Conservation (phyloP, 2,329 filamentous ascomycete genomes). For the Botrytis elliptica region DNA sequence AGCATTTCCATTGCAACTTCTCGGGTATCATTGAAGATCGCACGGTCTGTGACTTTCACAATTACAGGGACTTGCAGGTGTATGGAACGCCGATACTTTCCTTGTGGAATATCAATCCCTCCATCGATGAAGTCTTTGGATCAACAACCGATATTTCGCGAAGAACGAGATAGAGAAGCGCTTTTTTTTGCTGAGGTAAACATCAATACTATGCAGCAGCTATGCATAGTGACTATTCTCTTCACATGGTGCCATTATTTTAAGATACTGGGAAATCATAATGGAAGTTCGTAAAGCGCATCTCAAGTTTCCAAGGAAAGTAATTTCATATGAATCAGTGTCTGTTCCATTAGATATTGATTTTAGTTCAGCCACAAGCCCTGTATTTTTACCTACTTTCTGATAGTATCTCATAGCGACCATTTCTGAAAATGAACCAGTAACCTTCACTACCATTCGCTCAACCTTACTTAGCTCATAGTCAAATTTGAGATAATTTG, state of each 20-base stretch:
- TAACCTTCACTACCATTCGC: too few relatives aligned
- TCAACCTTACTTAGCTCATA: not conserved
- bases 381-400: too few relatives aligned
- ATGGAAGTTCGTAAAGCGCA: not conserved
- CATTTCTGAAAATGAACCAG: not conserved
- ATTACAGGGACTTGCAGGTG: not conserved
- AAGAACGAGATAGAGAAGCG: not conserved
- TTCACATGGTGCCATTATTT: too few relatives aligned
- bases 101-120: not conserved
- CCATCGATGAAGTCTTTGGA: not conserved
- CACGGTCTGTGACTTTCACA: not conserved
- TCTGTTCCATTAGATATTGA: not conserved
- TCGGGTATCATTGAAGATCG: not conserved
- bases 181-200: not conserved
- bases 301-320: not conserved
- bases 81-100: not conserved
- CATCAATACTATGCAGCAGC: not conserved
- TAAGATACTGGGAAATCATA: not conserved
- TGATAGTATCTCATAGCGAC: not conserved
- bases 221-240: not conserved
- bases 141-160: not conserved
- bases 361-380: too few relatives aligned
- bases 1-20: not conserved
- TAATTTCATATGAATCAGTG: not conserved
- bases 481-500: fast-evolving